Base-by-base conservation (phyloP, 2,329 filamentous ascomycete species). In the Monosporascus sp. region DNA sequence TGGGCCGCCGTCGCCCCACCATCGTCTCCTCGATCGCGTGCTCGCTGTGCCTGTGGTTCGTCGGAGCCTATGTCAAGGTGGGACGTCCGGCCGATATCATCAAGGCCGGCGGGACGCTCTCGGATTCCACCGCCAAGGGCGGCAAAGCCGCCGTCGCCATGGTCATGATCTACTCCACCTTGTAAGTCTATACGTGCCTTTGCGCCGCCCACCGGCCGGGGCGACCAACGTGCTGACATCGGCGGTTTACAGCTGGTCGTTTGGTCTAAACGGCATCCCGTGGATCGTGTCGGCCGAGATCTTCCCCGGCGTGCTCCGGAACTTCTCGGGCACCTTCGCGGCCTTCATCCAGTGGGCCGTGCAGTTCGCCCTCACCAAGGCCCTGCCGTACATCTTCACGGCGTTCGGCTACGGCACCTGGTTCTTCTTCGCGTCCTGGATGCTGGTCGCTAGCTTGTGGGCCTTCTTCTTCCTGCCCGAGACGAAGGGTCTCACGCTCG, bases 371-470 rank as follows among this genome's bases (percentile, higher is more conserved):
- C 72, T 77, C 51, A 74, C 72, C 9, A 74, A 75, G 53, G 67
- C 73, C 0, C 62, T 75, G 2, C 74, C 74, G 0, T 76, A 76
- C 54, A 77, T 78, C 45, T 72, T 76, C 56, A 68, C 63, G 43
- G 69, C 68, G 0, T 65, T 76, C 9, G 68, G 69, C 22, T 81
- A 75, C 59, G 80, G 79, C 5, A 78, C 77, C 2, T 82, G 78
- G 70, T 80, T 81, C 66, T 81, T 82, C 68, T 83, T 83, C 57
- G 79, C 77, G 1, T 71, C 71, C 2, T 72, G 76, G 61, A 79
- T 80, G 70, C n/a, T 46, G 24, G 22, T 46, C 20, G 43, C 43
- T 5, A 46, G 43, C n/a, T 18, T 24, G 3, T 46, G 43, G 43
- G n/a, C 43, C 11, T 46, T 46, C 24, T 46, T 46, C 24, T 26